Conservation (phyloP, 2,329 filamentous ascomycete genomes). For the Clonostachys rosea region DNA sequence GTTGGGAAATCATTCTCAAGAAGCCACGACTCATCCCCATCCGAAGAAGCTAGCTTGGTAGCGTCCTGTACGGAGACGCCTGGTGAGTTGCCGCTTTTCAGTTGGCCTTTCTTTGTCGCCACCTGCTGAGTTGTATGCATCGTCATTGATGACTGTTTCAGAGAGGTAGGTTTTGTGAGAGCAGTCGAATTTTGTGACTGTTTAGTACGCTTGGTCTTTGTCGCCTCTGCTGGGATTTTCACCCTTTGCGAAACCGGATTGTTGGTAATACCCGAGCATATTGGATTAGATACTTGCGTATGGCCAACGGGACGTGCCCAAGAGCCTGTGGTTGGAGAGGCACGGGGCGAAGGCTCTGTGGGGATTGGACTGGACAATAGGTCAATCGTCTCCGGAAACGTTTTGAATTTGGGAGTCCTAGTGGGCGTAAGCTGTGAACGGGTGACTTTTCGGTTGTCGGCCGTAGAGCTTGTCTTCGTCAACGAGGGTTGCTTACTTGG, state of each 20-base stretch:
- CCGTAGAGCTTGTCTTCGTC: constrained; percentile 11
- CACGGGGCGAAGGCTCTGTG: constrained; percentile 16
- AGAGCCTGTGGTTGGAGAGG: constrained; percentile 12
- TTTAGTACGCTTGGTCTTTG: not conserved
- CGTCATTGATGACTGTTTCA: constrained; percentile 27
- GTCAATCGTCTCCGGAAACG: constrained; percentile 29
- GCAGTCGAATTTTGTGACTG: not conserved
- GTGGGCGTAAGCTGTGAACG: constrained; percentile 35
- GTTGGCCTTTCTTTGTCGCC: too few species aligned
- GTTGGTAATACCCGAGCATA: constrained; percentile 15
- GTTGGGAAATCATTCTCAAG: too few species aligned
- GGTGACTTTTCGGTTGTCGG: constrained; percentile 28
- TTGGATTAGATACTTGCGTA: constrained; percentile 12
- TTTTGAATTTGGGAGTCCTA: constrained; percentile 21
- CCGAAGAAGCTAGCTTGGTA: too few species aligned
- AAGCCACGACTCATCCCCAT: too few species aligned
- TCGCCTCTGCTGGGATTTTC: not conserved
- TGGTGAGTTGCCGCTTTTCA: too few species aligned
- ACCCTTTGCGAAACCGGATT: constrained; percentile 10
- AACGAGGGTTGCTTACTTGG: constrained; percentile 28
- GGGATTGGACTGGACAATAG: constrained; percentile 35
- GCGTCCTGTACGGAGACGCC: too few species aligned
- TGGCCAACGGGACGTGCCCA: constrained; percentile 4
- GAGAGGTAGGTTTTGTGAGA: not conserved
- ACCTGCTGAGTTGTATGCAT: constrained; percentile 12